phyloP scores from a whole-genome alignment of 192 early-diverging fungal genomes.

The Backusella sp. region DNA sequence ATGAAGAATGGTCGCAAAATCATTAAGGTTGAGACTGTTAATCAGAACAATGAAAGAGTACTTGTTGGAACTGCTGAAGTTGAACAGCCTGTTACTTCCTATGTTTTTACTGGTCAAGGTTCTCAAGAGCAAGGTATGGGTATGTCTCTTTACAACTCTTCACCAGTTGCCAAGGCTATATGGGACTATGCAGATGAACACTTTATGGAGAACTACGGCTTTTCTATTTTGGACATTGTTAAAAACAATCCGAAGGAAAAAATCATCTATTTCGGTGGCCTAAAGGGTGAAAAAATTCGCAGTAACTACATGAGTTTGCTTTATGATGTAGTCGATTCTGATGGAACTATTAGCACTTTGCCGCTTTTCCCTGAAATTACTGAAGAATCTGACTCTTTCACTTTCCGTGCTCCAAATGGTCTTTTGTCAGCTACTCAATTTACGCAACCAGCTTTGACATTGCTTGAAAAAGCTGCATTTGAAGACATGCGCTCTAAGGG shows the following conservation, averaged over 20 bases:
- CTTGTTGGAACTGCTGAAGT: constrained; percentile 91
- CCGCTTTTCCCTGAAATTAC: constrained; percentile 88
- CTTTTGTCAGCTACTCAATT: constrained; percentile 94
- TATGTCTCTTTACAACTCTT: constrained; percentile 87
- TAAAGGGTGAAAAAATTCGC: constrained; percentile 79
- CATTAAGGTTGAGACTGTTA: constrained; percentile 86
- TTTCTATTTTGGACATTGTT: constrained; percentile 93
- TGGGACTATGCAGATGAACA: constrained; percentile 92
- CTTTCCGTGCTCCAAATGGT: constrained; percentile 81
- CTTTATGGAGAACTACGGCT: constrained; percentile 80
- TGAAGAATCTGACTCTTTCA: constrained; percentile 67
- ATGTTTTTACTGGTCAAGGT: constrained; percentile 97
- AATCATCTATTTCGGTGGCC: constrained; percentile 88
- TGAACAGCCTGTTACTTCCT: constrained; percentile 87
- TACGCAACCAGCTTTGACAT: constrained; percentile 87
- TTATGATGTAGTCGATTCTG: constrained; percentile 80
- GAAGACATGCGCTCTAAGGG: constrained; percentile 88
- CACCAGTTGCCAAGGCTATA: constrained; percentile 77
- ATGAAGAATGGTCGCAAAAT: constrained; percentile 97
- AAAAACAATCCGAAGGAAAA: constrained; percentile 77
- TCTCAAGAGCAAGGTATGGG: constrained; percentile 96
- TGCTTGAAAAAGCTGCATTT: constrained; percentile 90
- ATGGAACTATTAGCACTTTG: constrained; percentile 72
- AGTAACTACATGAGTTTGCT: constrained; percentile 84
- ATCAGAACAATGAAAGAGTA: constrained; percentile 81